Conservation (phyloP, 73 alveolate species). For the Tetrahymena elliotti region DNA sequence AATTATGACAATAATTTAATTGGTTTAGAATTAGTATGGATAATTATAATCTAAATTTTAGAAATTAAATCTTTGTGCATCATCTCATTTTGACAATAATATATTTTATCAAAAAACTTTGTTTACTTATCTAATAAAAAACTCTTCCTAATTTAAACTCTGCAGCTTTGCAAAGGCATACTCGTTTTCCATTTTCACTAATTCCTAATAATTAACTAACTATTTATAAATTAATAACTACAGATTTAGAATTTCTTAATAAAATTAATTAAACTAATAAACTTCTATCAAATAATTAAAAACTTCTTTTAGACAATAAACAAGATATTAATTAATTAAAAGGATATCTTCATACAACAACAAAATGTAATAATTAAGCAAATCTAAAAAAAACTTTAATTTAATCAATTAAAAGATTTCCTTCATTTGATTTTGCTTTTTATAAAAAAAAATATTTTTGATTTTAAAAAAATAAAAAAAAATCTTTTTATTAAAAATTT, state of each 20-base stretch:
- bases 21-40: background rate
- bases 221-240: background rate
- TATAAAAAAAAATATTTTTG: too few relatives aligned
- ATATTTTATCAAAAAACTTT: background rate
- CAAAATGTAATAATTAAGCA: background rate
- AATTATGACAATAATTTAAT: background rate
- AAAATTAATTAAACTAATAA: background rate
- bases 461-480: too few relatives aligned
- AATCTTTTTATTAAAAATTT: too few relatives aligned
- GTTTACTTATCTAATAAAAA: background rate
- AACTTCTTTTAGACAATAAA: background rate
- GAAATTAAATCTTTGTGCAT: background rate
- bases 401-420: too few relatives aligned
- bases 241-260: background rate
- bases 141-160: background rate
- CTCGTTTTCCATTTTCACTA: background rate
- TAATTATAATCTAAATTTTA: background rate
- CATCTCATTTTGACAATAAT: background rate
- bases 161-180: background rate
- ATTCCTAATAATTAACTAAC: too few relatives aligned
- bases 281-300: background rate
- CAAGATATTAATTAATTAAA: background rate
- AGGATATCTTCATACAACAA: background rate
- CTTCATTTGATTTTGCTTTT: too few relatives aligned
- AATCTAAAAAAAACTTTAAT: too few relatives aligned